These are phyloP conservation scores for Aspergillus ruber DNA, from an alignment of 2,329 filamentous ascomycete genomes.

Conservation along the genomic window DNA sequence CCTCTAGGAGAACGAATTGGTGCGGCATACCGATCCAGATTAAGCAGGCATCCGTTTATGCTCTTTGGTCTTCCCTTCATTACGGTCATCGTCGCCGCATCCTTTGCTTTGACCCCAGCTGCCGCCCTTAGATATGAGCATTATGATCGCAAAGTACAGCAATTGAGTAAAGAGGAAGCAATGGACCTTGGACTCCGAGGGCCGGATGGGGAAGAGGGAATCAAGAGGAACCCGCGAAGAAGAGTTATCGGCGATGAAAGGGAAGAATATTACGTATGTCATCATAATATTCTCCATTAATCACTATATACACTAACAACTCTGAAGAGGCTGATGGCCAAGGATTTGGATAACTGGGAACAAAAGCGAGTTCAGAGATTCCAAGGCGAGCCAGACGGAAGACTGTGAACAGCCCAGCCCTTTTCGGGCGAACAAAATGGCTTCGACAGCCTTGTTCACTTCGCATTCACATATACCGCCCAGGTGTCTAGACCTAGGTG, in stretches of 20 bases:
- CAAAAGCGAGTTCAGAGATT: conserved; percentile 89
- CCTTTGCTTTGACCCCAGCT: conserved; percentile 89
- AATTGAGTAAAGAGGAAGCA: conserved; percentile 79
- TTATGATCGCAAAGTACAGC: conserved; percentile 81
- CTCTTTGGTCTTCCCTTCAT: conserved; percentile 94
- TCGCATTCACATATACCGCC: background rate
- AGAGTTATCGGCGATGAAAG: conserved; percentile 37
- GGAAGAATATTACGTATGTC: conserved; percentile 44
- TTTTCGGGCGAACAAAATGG: background rate
- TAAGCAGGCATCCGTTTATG: conserved; percentile 77
- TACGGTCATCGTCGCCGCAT: conserved; percentile 79
- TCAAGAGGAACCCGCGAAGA: conserved; percentile 46
- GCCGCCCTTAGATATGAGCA: conserved; percentile 91
- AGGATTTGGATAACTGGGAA: conserved; percentile 93
- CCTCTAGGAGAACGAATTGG: conserved; percentile 64
- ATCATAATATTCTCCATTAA: background rate
- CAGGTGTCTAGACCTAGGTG: no score
- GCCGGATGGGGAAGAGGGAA: conserved; percentile 69
- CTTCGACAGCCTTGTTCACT: background rate
- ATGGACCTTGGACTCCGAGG: conserved; percentile 66
- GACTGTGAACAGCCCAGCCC: conserved; percentile 40
- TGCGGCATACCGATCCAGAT: conserved; percentile 65
- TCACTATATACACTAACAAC: conserved; percentile 8
- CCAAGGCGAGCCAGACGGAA: conserved; percentile 82
- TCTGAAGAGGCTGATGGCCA: conserved; percentile 66